phyloP scores from a whole-genome alignment of 805 yeast species.

The Naumovozyma baii region DNA sequence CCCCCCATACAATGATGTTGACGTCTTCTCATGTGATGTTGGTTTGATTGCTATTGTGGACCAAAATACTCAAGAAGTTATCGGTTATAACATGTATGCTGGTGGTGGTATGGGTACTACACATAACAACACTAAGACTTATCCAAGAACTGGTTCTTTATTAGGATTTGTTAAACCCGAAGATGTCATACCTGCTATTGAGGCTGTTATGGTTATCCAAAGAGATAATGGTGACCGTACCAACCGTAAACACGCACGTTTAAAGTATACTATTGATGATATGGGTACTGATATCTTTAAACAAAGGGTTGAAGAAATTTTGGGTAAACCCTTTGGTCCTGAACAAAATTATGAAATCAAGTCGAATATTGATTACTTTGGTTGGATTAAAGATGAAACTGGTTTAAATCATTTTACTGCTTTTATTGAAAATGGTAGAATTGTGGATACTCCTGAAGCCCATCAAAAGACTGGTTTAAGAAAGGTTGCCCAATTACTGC shows the following conservation, averaged over 20 bases:
- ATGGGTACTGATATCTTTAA: constrained; percentile 82
- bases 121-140: constrained; percentile 91
- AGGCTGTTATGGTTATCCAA: constrained; percentile 87
- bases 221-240: constrained; percentile 91
- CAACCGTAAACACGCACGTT: constrained; percentile 94
- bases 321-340: constrained; percentile 66
- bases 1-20: constrained; percentile 95
- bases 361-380: constrained; percentile 83
- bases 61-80: constrained; percentile 44
- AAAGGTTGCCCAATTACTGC: constrained; percentile 64
- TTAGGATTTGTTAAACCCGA: constrained; percentile 68
- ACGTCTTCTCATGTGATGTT: constrained; percentile 90
- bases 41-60: constrained; percentile 83
- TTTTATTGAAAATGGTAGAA: constrained; percentile 92
- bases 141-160: constrained; percentile 87
- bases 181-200: constrained; percentile 69
- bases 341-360: constrained; percentile 67
- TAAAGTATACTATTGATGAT: constrained; percentile 93
- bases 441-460: constrained; percentile 81
- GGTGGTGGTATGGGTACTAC: constrained; percentile 99
- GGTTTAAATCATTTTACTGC: constrained; percentile 86
- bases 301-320: constrained; percentile 67
- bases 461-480: constrained; percentile 84
- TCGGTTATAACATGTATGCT: constrained; percentile 80
- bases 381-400: constrained; percentile 83